These are phyloP conservation scores for Ceratocystiopsis sp. DNA, from an alignment of 2,329 filamentous ascomycete species.

Conservation along the genomic window DNA sequence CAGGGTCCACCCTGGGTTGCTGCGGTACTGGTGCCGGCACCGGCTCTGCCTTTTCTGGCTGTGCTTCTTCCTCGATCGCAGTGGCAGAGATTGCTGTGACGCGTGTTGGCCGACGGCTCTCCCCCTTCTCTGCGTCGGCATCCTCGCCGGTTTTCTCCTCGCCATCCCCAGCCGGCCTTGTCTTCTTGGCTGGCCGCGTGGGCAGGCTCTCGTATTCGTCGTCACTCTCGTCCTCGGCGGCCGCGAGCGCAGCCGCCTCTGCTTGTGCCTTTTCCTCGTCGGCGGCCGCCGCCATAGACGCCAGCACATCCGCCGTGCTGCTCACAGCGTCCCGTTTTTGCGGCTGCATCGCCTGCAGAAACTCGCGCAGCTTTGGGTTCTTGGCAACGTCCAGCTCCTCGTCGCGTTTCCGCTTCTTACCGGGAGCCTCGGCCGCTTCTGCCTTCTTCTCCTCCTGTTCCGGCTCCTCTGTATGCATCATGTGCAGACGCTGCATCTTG, in stretches of 20 bases:
- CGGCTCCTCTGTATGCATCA: not conserved
- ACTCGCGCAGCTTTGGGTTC: slow-evolving; percentile 75
- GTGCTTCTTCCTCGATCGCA: slow-evolving; percentile 6
- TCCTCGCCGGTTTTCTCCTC: not conserved
- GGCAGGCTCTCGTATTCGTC: slow-evolving; percentile 58
- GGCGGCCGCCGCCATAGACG: not conserved
- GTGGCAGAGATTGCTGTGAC: slow-evolving; percentile 7
- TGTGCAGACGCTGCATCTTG: slow-evolving; percentile 6
- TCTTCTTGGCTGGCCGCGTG: slow-evolving; percentile 22
- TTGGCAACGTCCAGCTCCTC: slow-evolving; percentile 33
- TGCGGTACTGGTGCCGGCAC: not conserved
- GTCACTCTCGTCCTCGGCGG: slow-evolving; percentile 43
- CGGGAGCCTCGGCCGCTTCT: not conserved
- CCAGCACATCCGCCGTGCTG: slow-evolving; percentile 8
- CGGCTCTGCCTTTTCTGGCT: slow-evolving; percentile 3
- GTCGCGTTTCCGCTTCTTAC: slow-evolving; percentile 53
- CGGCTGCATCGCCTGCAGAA: slow-evolving; percentile 63
- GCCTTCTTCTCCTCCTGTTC: not conserved
- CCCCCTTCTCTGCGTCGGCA: slow-evolving; percentile 3
- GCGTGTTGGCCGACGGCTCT: not conserved
- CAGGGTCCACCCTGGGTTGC: slow-evolving; percentile 3
- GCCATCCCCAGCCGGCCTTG: slow-evolving; percentile 14
- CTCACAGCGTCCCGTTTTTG: slow-evolving; percentile 18
- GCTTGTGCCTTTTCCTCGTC: not conserved
- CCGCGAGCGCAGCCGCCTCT: slow-evolving; percentile 6